Conservation (phyloP, 2,329 filamentous ascomycete species). For the Colletotrichum sidae region DNA sequence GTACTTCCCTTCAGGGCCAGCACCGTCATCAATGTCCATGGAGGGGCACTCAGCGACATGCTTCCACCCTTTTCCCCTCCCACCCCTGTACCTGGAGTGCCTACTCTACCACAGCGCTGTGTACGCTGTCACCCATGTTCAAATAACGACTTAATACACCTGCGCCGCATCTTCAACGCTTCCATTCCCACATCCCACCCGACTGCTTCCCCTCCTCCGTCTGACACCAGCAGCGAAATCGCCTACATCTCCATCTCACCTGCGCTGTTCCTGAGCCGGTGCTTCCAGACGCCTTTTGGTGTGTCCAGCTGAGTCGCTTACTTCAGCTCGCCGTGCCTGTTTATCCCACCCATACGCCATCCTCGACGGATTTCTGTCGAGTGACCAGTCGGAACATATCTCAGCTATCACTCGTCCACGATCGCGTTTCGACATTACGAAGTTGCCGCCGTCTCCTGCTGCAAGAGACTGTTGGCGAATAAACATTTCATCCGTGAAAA, state of each 20-base stretch:
- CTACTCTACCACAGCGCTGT: too few relatives aligned
- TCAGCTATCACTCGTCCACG: slow-evolving; percentile 21
- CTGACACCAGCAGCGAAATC: slow-evolving; percentile 28
- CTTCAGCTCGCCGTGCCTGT: slow-evolving; percentile 11
- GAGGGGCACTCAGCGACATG: slow-evolving; percentile 24
- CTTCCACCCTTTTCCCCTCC: slow-evolving; percentile 1
- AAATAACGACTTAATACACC: slow-evolving; percentile 33
- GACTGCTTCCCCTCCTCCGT: slow-evolving; percentile 11
- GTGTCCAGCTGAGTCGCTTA: slow-evolving; percentile 4
- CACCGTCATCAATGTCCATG: slow-evolving; percentile 32
- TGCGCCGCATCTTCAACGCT: slow-evolving; percentile 37
- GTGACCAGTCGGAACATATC: slow-evolving; percentile 11
- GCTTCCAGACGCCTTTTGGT: slow-evolving; percentile 4
- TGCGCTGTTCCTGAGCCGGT: slow-evolving; percentile 9
- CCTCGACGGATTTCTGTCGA: not conserved
- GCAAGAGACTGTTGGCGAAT: slow-evolving; percentile 2
- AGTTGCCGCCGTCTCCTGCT: slow-evolving; percentile 2
- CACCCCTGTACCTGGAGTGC: too few relatives aligned
- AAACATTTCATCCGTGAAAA: not conserved
- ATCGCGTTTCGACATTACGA: slow-evolving; percentile 4
- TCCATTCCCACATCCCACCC: slow-evolving; percentile 25
- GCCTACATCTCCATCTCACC: not conserved
- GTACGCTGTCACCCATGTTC: slow-evolving; percentile 29
- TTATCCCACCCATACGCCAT: slow-evolving; percentile 4
- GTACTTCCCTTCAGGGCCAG: slow-evolving; percentile 18